Evolutionary conservation across 1,284 basidiomycete species (phyloP).

Genomic region (Trichosporon sp.): DNA sequence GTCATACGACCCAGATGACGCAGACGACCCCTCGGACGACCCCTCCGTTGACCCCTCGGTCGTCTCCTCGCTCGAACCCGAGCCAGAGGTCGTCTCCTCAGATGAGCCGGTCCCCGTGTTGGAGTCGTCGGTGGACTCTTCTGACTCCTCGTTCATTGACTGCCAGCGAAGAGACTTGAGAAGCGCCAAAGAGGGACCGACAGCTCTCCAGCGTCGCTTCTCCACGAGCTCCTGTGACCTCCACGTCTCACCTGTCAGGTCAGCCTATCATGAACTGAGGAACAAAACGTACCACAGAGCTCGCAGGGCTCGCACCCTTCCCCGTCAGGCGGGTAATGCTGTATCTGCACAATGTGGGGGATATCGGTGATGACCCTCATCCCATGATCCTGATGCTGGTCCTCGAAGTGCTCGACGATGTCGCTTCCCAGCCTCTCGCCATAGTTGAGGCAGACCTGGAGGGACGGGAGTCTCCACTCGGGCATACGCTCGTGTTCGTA

Average conservation of each 20-base stretch:
- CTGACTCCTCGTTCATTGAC: not conserved
- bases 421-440: not conserved
- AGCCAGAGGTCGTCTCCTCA: too few species aligned
- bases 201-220: not conserved
- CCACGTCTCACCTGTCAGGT: not conserved
- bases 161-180: not conserved
- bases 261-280: too few species aligned
- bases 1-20: too few species aligned
- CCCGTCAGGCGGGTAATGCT: not conserved
- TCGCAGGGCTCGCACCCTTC: not conserved
- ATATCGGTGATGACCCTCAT: not conserved
- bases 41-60: not conserved
- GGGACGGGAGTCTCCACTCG: not conserved
- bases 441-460: conserved; percentile 11
- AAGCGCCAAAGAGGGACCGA: not conserved
- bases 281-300: not conserved
- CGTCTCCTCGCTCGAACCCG: not conserved
- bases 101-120: not conserved
- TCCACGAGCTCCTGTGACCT: not conserved
- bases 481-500: not conserved
- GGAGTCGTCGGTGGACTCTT: not conserved
- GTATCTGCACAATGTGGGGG: not conserved
- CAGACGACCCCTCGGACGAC: not conserved
- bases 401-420: not conserved
- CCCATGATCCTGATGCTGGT: not conserved